Evolutionary conservation across 2,329 filamentous ascomycete species (phyloP).

Genomic region (Fusarium zealandicum): DNA sequence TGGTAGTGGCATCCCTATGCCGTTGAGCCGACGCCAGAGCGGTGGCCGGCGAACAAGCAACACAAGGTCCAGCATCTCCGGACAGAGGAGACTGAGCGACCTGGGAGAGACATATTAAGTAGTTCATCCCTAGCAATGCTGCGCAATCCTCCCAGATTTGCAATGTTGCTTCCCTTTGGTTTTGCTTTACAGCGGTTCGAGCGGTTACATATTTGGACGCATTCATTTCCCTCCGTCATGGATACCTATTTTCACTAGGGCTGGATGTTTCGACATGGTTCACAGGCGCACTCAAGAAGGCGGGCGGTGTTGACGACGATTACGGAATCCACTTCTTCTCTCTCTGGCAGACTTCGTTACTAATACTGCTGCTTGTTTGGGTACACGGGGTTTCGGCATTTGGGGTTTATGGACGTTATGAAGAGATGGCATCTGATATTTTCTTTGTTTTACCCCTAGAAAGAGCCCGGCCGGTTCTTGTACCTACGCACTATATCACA

Average conservation of each 20-base stretch:
- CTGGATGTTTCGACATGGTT: constrained; percentile 37
- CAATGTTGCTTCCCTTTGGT: constrained; percentile 31
- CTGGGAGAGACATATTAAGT: constrained; percentile 62
- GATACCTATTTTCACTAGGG: constrained; percentile 36
- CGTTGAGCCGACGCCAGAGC: constrained; percentile 54
- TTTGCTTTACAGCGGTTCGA: constrained; percentile 36
- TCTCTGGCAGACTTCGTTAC: constrained; percentile 36
- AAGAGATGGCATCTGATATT: constrained; percentile 42
- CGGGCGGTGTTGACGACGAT: constrained; percentile 43
- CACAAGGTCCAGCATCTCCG: constrained; percentile 44
- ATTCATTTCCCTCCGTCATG: constrained; percentile 34
- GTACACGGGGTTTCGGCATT: constrained; percentile 37
- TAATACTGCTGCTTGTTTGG: constrained; percentile 39
- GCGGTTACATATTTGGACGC: constrained; percentile 31
- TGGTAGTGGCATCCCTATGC: constrained; percentile 54
- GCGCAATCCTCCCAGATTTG: constrained; percentile 19
- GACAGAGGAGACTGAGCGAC: constrained; percentile 54
- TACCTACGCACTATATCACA: constrained; percentile 12
- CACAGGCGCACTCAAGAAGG: constrained; percentile 40
- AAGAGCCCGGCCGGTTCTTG: constrained; percentile 15
- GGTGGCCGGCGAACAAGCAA: constrained; percentile 54
- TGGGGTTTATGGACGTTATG: constrained; percentile 42
- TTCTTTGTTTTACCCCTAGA: constrained; percentile 25
- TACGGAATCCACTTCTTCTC: constrained; percentile 41
- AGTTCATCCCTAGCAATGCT: constrained; percentile 13